phyloP scores from a whole-genome alignment of 495 filamentous ascomycete genomes.

The Aspergillus sparsus region DNA sequence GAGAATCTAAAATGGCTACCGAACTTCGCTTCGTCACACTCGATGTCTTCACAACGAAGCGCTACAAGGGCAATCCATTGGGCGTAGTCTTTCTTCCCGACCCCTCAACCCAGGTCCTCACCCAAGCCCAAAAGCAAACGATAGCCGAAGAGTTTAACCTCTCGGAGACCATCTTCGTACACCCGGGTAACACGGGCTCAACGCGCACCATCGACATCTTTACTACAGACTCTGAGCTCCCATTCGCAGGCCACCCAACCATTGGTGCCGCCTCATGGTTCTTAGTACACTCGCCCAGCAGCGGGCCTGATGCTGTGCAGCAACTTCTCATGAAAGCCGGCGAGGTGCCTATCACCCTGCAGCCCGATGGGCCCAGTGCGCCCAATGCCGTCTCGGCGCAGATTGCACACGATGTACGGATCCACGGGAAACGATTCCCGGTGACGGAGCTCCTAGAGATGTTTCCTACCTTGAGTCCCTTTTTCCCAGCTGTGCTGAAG shows the following conservation, averaged over 20 bases:
- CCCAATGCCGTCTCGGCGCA: slow-evolving; percentile 46
- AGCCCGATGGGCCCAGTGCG: slow-evolving; percentile 2
- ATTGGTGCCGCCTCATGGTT: slow-evolving; percentile 66
- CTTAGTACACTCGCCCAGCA: slow-evolving; percentile 33
- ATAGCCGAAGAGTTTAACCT: slow-evolving; percentile 82
- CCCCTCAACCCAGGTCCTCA: slow-evolving; percentile 23
- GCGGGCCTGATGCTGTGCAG: slow-evolving; percentile 27
- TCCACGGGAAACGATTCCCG: slow-evolving; percentile 50
- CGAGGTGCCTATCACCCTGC: slow-evolving; percentile 49
- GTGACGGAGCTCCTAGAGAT: slow-evolving; percentile 35
- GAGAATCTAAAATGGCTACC: slow-evolving; percentile 25
- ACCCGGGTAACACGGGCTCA: slow-evolving; percentile 30
- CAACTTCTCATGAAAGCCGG: slow-evolving; percentile 65
- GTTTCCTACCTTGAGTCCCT: slow-evolving; percentile 17
- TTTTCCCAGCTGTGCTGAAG: background rate
- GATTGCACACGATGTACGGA: slow-evolving; percentile 67
- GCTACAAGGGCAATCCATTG: slow-evolving; percentile 43
- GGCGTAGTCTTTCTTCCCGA: slow-evolving; percentile 45
- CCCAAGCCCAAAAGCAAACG: slow-evolving; percentile 44
- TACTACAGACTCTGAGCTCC: slow-evolving; percentile 60
- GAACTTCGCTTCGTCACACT: slow-evolving; percentile 39
- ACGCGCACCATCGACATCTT: slow-evolving; percentile 69
- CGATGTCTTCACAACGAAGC: slow-evolving; percentile 47
- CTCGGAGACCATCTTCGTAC: slow-evolving; percentile 80
- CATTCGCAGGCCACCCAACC: slow-evolving; percentile 79